Percentiles rank a stretch among this genome's conserved stretches.
phyloP scores from a whole-genome alignment of 1,139 yeast genomes.

The Pichia sp. region DNA sequence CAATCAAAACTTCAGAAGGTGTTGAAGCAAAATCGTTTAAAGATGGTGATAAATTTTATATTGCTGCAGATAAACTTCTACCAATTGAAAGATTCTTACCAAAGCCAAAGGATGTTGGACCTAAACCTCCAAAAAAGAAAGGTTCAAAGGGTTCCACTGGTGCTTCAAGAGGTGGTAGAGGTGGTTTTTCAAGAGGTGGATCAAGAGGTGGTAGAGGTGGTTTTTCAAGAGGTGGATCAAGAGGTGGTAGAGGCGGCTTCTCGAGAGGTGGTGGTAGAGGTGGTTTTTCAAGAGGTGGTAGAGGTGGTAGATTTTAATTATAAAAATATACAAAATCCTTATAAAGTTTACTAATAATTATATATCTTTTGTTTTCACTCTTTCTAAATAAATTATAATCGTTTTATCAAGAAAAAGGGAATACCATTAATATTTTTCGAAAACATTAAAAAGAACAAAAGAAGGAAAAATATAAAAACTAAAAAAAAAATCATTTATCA shows the following conservation, averaged over 20 bases:
- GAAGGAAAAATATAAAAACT: background rate
- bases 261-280: slow-evolving; percentile 19
- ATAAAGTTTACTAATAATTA: background rate
- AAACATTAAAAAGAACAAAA: background rate
- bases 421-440: too few species aligned
- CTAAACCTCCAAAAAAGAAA: slow-evolving; percentile 70
- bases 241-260: slow-evolving; percentile 28
- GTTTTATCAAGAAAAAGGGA: background rate
- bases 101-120: slow-evolving; percentile 75
- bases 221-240: slow-evolving; percentile 30
- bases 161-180: slow-evolving; percentile 15
- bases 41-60: slow-evolving; percentile 91
- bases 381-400: slow-evolving; percentile 4
- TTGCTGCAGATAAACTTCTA: slow-evolving; percentile 89
- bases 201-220: slow-evolving; percentile 25
- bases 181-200: slow-evolving; percentile 32
- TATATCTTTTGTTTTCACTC: slow-evolving; percentile 27
- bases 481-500: slow-evolving; percentile 13
- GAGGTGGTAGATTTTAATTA: slow-evolving; percentile 24
- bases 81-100: slow-evolving; percentile 96
- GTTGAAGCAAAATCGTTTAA: slow-evolving; percentile 90
- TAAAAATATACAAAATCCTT: background rate
- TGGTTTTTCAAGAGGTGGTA: slow-evolving; percentile 25
- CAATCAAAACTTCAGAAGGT: slow-evolving; percentile 93
- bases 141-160: slow-evolving; percentile 37